phyloP scores from a whole-genome alignment of 345 rosid species.

The Eucalyptus sp. region DNA sequence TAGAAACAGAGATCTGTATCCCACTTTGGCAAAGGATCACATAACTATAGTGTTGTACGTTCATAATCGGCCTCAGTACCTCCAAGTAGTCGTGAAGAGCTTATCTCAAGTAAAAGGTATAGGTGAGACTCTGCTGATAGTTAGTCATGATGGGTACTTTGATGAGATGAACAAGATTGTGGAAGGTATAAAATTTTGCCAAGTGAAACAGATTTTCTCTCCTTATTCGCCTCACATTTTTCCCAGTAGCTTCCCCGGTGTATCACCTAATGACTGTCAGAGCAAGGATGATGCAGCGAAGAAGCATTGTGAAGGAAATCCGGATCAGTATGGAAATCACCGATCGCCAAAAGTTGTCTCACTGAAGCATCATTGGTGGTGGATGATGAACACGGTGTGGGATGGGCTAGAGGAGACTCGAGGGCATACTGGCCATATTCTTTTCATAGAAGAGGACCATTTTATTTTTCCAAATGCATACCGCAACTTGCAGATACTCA shows the following conservation, averaged over 20 bases:
- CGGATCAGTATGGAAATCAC: conserved; percentile 96
- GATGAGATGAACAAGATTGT: conserved; percentile 81
- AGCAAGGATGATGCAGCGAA: conserved; percentile 44
- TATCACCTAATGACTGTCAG: conserved; percentile 51
- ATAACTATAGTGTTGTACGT: conserved; percentile 79
- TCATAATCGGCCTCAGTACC: conserved; percentile 88
- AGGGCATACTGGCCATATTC: conserved; percentile 54
- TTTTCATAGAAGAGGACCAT: conserved; percentile 97
- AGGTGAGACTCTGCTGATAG: conserved; percentile 72
- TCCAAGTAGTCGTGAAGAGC: conserved; percentile 64
- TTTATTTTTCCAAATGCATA: conserved; percentile 91
- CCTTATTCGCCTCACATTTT: conserved; percentile 83
- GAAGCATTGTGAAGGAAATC: conserved; percentile 57
- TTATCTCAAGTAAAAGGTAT: conserved; percentile 80
- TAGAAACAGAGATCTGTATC: conserved; percentile 56
- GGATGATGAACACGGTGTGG: conserved; percentile 99
- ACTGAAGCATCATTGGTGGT: conserved; percentile 99
- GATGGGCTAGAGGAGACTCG: conserved; percentile 79
- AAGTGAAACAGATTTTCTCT: conserved; percentile 81
- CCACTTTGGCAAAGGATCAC: conserved; percentile 52
- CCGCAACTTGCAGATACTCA: conserved; percentile 71
- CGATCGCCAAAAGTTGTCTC: conserved; percentile 79
- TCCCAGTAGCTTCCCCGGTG: conserved; percentile 55
- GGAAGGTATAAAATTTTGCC: conserved; percentile 70
- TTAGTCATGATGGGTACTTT: conserved; percentile 94